A percentile compares a stretch with the other conserved stretches of the same genome.
phyloP scores from a whole-genome alignment of 2,329 filamentous ascomycete species.

The Akanthomyces muscarius region DNA sequence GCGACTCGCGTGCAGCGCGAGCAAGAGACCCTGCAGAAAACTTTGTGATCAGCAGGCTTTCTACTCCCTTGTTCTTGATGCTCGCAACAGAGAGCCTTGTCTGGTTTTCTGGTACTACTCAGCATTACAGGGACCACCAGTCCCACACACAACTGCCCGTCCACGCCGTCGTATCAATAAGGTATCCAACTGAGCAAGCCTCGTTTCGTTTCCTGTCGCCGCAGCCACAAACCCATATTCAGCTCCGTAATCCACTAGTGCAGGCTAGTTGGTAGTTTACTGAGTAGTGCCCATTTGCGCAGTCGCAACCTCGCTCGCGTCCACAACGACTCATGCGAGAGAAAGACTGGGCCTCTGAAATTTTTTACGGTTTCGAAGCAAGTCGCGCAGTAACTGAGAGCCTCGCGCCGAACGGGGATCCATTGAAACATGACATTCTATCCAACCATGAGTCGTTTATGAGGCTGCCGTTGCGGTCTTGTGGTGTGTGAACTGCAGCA shows the following conservation, averaged over 20 bases:
- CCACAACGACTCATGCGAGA: neutral
- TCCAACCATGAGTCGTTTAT: neutral
- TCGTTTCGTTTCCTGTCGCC: neutral
- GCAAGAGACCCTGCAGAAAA: neutral
- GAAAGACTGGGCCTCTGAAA: slow-evolving; percentile 1
- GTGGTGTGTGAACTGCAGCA: neutral
- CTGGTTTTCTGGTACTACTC: no score
- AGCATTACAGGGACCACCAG: neutral
- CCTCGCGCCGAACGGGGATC: neutral
- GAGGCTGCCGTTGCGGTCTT: neutral
- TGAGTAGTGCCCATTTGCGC: neutral
- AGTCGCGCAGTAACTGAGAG: neutral
- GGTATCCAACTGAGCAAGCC: neutral
- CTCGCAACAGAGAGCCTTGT: neutral
- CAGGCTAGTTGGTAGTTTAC: neutral
- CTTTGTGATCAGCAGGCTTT: neutral
- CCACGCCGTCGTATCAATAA: neutral
- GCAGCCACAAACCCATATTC: neutral
- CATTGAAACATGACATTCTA: neutral
- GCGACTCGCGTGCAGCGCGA: neutral
- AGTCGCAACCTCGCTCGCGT: neutral
- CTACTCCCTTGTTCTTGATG: neutral
- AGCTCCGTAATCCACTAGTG: neutral
- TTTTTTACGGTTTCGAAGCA: slow-evolving; percentile 1
- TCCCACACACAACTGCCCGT: neutral